phyloP scores from a whole-genome alignment of 139 green algal genomes.

The Nannochloris sp. region DNA sequence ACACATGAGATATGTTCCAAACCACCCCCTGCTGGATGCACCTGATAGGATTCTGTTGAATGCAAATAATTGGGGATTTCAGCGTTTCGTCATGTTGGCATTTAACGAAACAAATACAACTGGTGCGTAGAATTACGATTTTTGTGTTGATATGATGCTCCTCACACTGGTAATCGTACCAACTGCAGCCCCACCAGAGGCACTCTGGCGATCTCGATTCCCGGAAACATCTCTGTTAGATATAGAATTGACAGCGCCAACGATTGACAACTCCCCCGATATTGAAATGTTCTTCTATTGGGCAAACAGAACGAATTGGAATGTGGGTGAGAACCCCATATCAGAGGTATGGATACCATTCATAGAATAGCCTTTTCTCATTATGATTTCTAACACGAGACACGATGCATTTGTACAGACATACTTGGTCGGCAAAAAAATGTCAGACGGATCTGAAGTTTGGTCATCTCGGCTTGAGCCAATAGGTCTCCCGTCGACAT shows the following conservation, averaged over 20 bases:
- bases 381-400: too few species aligned
- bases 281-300: neutral
- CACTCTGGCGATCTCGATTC: constrained; percentile 4
- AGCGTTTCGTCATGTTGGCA: neutral
- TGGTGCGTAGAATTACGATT: neutral
- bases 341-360: neutral
- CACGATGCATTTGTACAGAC: neutral
- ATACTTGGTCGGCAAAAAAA: neutral
- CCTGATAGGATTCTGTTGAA: neutral
- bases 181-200: neutral
- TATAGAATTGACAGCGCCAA: neutral
- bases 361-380: too few species aligned
- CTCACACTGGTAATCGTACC: neutral
- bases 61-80: constrained; percentile 15
- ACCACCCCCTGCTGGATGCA: neutral
- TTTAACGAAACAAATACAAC: neutral
- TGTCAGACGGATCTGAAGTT: neutral
- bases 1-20: constrained; percentile 1
- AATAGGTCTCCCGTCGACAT: neutral
- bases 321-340: neutral
- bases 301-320: constrained; percentile 13
- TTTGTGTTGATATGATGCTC: neutral
- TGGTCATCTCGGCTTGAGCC: constrained; percentile 3
- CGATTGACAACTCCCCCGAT: neutral
- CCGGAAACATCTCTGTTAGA: constrained; percentile 3